phyloP scores from a whole-genome alignment of 108 stramenopile species.

The Aurantiochytrium sp. region DNA sequence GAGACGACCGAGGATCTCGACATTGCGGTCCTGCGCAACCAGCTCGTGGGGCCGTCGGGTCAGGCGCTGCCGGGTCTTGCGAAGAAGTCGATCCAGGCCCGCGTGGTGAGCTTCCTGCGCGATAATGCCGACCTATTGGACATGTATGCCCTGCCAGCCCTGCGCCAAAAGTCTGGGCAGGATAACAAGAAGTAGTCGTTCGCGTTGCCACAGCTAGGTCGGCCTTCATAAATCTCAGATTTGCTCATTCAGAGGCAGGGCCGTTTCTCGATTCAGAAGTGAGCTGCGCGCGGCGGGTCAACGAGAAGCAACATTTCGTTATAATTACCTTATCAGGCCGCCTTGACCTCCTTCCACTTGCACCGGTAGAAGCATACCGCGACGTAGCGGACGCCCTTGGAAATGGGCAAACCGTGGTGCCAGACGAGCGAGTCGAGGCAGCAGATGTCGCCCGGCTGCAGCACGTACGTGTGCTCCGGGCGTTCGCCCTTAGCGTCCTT shows the following conservation, averaged over 20 bases:
- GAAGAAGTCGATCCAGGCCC: background rate
- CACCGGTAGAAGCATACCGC: constrained; percentile 8
- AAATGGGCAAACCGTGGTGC: constrained; percentile 11
- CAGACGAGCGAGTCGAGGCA: background rate
- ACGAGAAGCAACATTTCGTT: too few relatives aligned
- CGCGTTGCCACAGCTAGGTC: too few relatives aligned
- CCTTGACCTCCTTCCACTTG: constrained; percentile 13
- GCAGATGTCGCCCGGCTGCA: constrained; percentile 3
- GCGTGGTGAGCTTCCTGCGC: background rate
- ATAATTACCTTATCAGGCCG: too few relatives aligned
- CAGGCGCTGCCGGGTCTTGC: background rate
- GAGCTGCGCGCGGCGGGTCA: too few relatives aligned
- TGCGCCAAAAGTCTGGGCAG: background rate
- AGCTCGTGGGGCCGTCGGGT: background rate
- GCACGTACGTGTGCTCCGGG: constrained; percentile 2
- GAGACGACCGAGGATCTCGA: background rate
- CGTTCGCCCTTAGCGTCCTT: background rate
- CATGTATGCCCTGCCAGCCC: background rate
- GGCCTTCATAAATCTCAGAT: too few relatives aligned
- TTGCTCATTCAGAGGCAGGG: too few relatives aligned
- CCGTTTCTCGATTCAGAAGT: too few relatives aligned
- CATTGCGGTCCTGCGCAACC: background rate
- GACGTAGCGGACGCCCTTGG: background rate
- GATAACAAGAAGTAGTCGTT: background rate
- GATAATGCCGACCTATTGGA: background rate